Conservation (phyloP, 2,329 filamentous ascomycete genomes). For the Diaporthe caulivora region DNA sequence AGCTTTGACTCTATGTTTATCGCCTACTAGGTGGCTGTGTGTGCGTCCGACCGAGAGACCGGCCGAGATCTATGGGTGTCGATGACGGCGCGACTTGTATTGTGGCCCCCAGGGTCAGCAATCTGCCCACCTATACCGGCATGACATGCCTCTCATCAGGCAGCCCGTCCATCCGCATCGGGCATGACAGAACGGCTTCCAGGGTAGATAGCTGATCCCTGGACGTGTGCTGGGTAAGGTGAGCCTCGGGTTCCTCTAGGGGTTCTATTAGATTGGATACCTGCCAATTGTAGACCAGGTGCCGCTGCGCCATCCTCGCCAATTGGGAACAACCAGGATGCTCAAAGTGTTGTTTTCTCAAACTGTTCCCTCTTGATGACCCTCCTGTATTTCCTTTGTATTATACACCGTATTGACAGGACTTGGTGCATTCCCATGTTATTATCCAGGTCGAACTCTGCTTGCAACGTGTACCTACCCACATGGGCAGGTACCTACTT, state of each 20-base stretch:
- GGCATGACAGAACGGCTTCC: not conserved
- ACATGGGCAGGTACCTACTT: too few species aligned
- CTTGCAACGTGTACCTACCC: too few species aligned
- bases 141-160: not conserved
- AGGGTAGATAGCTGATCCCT: slow-evolving; percentile 30
- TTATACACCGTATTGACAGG: too few species aligned
- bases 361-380: not conserved
- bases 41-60: slow-evolving; percentile 19
- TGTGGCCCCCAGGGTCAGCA: not conserved
- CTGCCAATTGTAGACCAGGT: too few species aligned
- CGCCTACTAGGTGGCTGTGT: slow-evolving; percentile 17
- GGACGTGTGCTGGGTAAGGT: slow-evolving; percentile 22
- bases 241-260: slow-evolving; percentile 2
- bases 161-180: not conserved
- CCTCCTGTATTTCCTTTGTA: not conserved
- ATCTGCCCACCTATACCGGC: too few species aligned
- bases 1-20: slow-evolving; percentile 35
- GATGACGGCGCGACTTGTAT: not conserved
- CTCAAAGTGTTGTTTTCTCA: not conserved
- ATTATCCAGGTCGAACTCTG: too few species aligned
- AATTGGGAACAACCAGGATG: not conserved
- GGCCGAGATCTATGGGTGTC: not conserved
- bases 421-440: too few species aligned
- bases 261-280: not conserved
- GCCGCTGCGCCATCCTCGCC: too few species aligned